Percentiles rank a stretch among this genome's conserved stretches.
Conservation (phyloP, 2,329 filamentous ascomycete species). For the Pezicula carpinea region DNA sequence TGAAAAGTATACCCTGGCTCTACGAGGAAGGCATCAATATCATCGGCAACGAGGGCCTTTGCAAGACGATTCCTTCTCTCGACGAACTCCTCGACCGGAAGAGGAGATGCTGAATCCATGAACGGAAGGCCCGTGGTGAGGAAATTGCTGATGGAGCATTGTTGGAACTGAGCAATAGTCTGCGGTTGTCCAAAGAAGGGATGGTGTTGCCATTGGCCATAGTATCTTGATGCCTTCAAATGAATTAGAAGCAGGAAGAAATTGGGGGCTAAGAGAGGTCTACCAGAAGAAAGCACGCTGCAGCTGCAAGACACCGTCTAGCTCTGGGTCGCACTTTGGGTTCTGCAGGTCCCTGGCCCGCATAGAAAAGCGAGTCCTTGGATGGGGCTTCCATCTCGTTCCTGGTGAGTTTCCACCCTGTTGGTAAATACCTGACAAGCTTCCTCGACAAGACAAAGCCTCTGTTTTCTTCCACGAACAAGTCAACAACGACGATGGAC, state of each 20-base stretch:
- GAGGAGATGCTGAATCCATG: conserved; percentile 42
- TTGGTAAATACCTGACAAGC: no score
- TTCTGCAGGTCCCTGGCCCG: background rate
- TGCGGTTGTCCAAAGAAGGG: background rate
- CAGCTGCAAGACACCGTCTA: conserved; percentile 7
- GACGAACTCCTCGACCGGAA: conserved; percentile 47
- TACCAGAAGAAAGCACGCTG: conserved; percentile 11
- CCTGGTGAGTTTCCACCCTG: no score
- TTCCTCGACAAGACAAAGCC: no score
- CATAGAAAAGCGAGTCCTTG: background rate
- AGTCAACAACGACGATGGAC: no score
- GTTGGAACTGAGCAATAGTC: conserved; percentile 27
- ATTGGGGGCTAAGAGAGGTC: background rate
- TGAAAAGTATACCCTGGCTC: conserved; percentile 63
- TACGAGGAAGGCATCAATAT: conserved; percentile 53
- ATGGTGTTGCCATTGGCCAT: conserved; percentile 1
- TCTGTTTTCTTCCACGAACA: no score
- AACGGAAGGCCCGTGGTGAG: conserved; percentile 43
- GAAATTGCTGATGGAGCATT: conserved; percentile 49
- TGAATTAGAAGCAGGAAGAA: background rate
- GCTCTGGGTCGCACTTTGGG: background rate
- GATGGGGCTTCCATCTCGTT: background rate
- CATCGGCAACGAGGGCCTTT: conserved; percentile 44
- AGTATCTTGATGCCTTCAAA: conserved; percentile 4
- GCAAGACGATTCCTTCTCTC: conserved; percentile 52